These are phyloP conservation scores for Melanogaster broomeanus DNA, from an alignment of 768 basidiomycete species.

Conservation along the genomic window DNA sequence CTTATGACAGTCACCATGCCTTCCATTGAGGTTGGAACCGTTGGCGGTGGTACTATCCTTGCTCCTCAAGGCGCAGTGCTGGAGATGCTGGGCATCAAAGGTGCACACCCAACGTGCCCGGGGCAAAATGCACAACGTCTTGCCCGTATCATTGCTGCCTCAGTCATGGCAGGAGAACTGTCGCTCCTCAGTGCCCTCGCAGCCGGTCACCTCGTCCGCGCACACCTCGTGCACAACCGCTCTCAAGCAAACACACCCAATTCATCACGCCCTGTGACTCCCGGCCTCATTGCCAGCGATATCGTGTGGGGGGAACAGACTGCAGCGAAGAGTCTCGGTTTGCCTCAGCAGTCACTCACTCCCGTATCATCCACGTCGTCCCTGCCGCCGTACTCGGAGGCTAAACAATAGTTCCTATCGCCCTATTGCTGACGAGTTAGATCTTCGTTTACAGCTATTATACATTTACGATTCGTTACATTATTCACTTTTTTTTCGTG, in stretches of 20 bases:
- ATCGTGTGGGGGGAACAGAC: slow-evolving; percentile 25
- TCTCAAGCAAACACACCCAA: slow-evolving; percentile 80
- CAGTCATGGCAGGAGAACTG: slow-evolving; percentile 98
- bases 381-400: slow-evolving; percentile 44
- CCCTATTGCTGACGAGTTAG: slow-evolving; percentile 4
- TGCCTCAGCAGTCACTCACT: slow-evolving; percentile 20
- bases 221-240: slow-evolving; percentile 92
- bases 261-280: slow-evolving; percentile 60
- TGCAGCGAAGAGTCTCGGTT: slow-evolving; percentile 6
- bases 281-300: slow-evolving; percentile 38
- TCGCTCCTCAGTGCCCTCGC: slow-evolving; percentile 91
- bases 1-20: slow-evolving; percentile 97
- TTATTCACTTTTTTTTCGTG: slow-evolving; percentile 13
- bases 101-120: slow-evolving; percentile 83
- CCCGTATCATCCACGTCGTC: slow-evolving; percentile 41
- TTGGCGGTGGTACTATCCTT: slow-evolving; percentile 95
- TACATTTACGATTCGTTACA: slow-evolving; percentile 19
- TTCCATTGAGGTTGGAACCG: slow-evolving; percentile 98
- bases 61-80: slow-evolving; percentile 88
- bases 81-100: slow-evolving; percentile 91
- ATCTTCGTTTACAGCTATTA: slow-evolving; percentile 17
- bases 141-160: slow-evolving; percentile 85
- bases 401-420: slow-evolving; percentile 17
- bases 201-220: slow-evolving; percentile 91
- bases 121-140: slow-evolving; percentile 89